Evolutionary conservation across 805 yeast genomes (phyloP), one percentile per base, ranked within the genome.

Genomic region (Candida boleticola): DNA sequence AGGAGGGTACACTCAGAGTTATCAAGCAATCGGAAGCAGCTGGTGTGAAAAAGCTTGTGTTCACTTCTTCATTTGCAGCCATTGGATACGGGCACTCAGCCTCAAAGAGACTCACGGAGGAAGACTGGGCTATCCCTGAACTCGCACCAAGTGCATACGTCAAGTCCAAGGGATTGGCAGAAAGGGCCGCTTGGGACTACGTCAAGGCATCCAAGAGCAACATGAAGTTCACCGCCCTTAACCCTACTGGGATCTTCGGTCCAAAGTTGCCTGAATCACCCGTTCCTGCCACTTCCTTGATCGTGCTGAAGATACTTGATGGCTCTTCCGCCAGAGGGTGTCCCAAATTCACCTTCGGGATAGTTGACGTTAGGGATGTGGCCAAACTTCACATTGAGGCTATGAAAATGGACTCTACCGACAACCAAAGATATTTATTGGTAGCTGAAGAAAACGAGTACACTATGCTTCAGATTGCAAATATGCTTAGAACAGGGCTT

Each of bases 121-220:
- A 63, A 11, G 60, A 67, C 23, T 78, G 83, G 79, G 79, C 80
- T 45, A 76, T 74, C 32, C 62, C 76, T 20, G 68, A 77, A 11
- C 13, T 6, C 6, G 11, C 29, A 26, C 18, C 18, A 21, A 25
- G 17, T 14, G 26, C 38, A 7, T 35, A 35, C 38, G 14, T 14
- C 7, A 35, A 25, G 21, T 36, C 44, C 23, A 41, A 41, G 37
- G 37, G 33, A 7, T 17, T 29, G 5, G 41, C 44, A 10, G 44
- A 41, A 25, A 41, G 29, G 23, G 44, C 31, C n/a, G 44, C 39
- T 7, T 41, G 44, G 44, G 41, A 41, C 18, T 41, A 36, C 31
- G 5, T 35, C n/a, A 35, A 42, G 31, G 11, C n/a, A 6, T 13
- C 17, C 13, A n/a, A n/a, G 14, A 29, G 17, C 32, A 29, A 29